Conservation (phyloP, 768 basidiomycete genomes). For the Boletales sp. region DNA sequence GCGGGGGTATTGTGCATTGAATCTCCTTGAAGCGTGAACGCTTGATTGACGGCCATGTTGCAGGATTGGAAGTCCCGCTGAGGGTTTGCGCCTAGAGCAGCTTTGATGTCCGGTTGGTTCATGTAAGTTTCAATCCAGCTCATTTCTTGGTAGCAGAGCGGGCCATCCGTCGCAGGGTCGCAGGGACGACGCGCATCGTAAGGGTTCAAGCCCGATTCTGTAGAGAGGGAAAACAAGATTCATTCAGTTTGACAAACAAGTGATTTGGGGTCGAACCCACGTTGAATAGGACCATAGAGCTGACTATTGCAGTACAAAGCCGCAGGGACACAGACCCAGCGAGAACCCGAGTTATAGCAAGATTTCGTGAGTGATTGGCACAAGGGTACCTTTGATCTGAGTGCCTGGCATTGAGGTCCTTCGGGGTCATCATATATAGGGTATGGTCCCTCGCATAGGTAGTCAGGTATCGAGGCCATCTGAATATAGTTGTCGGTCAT, state of each 20-base stretch:
- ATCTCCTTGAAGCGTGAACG: conserved; percentile 80
- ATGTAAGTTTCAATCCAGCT: conserved; percentile 86
- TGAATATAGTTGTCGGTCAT: conserved; percentile 82
- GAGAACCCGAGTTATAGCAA: conserved; percentile 62
- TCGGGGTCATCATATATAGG: conserved; percentile 71
- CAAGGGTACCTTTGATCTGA: conserved; percentile 62
- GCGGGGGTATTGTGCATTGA: conserved; percentile 77
- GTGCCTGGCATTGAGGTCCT: conserved; percentile 59
- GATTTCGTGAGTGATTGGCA: conserved; percentile 71
- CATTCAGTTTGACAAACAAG: background rate
- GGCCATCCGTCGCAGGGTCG: conserved; percentile 65
- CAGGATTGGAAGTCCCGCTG: conserved; percentile 62
- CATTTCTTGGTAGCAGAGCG: conserved; percentile 78
- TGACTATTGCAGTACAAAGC: conserved; percentile 76
- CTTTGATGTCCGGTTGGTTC: conserved; percentile 75
- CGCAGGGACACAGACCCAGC: conserved; percentile 71
- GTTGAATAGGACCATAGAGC: conserved; percentile 65
- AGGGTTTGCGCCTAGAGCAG: conserved; percentile 70
- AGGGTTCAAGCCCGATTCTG: conserved; percentile 76
- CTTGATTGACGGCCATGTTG: conserved; percentile 77
- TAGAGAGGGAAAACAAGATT: background rate
- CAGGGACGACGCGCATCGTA: conserved; percentile 84
- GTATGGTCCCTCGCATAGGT: conserved; percentile 78
- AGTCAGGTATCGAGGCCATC: conserved; percentile 77
- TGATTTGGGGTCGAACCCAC: conserved; percentile 37